Evolutionary conservation across 345 rosid species (phyloP), one percentile per base, ranked within the genome.

Genomic region (Eucalyptus pauciflora): DNA sequence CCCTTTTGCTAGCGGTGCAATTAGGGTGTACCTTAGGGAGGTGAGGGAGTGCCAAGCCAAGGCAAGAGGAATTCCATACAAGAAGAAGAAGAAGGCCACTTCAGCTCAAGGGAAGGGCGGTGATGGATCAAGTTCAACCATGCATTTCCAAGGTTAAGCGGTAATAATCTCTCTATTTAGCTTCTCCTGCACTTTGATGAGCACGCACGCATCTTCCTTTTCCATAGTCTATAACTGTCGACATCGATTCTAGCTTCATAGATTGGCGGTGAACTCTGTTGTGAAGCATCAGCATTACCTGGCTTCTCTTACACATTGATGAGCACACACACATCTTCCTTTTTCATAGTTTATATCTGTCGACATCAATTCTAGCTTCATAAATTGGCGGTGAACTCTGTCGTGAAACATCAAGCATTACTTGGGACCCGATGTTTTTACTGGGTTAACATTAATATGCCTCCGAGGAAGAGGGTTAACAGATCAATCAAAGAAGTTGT

Each of bases 1-100:
- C 91, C 99, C 99, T 76, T 97, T 97, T 31, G 99, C 97, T 3
- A 95, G 93, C 45, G 95, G 96, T 37, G 92, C 94, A 20, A 96
- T 97, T 86, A 94, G 99, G 89, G 95, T 95, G 90, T 96, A 94
- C 90, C 92, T 97, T 37, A 93, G 96, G 92, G 99, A 97, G 88
- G 99, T 97, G 27, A 92, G 97, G 91, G 97, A 97, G 90, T 95
- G 94, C 90, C 99, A 97, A 89, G 97, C 99, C 31, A 95, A 95
- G 91, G 99, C 99, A 3, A 95, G 99, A 89, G 99, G 99, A 71
- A 95, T 95, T 88, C 97, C 97, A 12, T 94, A 96, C 90, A 96
- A 95, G 94, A 97, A 97, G 97, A 96, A 96, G 87, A 96, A 95
- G 92, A 97, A 95, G 89, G 64, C 50, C 87, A n/a, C 48, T 50